A percentile compares a stretch with the other conserved stretches of the same genome.
Conservation (phyloP, 306 rosid species). For the Astragalus membranaceus region DNA sequence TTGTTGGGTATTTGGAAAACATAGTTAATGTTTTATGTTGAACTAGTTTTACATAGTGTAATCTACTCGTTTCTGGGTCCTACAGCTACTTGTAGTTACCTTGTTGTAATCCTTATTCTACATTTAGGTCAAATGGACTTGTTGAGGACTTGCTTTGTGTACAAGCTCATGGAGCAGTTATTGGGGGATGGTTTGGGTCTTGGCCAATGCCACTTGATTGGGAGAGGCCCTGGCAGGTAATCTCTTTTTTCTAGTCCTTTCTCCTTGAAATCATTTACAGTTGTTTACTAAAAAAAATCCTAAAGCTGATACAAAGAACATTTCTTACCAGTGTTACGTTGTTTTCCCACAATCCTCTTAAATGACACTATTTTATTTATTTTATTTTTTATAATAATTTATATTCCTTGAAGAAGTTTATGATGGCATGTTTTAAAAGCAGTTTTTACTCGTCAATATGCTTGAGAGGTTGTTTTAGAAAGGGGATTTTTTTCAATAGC, state of each 20-base stretch:
- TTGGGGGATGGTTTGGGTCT: slow-evolving; percentile 98
- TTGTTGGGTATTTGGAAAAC: too few species aligned
- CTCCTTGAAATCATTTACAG: not conserved
- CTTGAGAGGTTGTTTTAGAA: not conserved
- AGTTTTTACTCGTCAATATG: not conserved
- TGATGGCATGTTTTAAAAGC: not conserved
- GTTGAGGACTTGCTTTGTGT: slow-evolving; percentile 66
- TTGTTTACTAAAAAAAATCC: not conserved
- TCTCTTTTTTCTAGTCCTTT: not conserved
- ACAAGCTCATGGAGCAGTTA: slow-evolving; percentile 82
- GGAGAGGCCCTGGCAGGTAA: slow-evolving; percentile 98
- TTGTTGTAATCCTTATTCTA: not conserved
- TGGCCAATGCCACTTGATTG: slow-evolving; percentile 99
- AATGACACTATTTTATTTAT: not conserved
- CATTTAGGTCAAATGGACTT: slow-evolving; percentile 55
- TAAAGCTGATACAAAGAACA: not conserved
- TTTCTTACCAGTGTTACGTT: not conserved
- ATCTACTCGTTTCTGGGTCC: not conserved
- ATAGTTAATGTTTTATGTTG: too few species aligned
- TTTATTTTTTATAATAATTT: not conserved
- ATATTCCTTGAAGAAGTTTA: not conserved
- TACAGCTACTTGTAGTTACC: not conserved
- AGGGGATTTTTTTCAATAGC: not conserved
- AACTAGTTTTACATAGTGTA: not conserved
- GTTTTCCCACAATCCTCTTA: not conserved